These are phyloP conservation scores for Escovopsis sp. DNA, from an alignment of 2,329 filamentous ascomycete species.

Conservation along the genomic window DNA sequence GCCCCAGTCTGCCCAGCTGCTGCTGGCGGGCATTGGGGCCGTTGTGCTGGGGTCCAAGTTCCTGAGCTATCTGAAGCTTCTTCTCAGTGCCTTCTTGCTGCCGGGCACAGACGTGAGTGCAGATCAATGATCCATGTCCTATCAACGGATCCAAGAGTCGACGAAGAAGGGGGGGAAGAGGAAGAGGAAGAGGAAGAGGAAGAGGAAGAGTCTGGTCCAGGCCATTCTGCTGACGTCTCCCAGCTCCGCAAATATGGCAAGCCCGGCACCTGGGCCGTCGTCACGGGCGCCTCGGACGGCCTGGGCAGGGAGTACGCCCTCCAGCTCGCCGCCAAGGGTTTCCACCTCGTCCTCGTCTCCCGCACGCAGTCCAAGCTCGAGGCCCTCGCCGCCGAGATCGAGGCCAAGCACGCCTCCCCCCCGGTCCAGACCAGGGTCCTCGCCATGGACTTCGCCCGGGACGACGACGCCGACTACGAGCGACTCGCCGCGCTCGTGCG, in stretches of 20 bases:
- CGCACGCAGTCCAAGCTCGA: conserved; percentile 89
- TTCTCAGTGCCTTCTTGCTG: conserved; percentile 55
- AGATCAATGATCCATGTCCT: background rate
- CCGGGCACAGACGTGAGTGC: conserved; percentile 42
- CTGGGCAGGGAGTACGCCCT: conserved; percentile 91
- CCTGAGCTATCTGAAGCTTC: conserved; percentile 42
- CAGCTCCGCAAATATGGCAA: conserved; percentile 76
- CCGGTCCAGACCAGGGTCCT: conserved; percentile 58
- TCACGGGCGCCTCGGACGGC: conserved; percentile 92
- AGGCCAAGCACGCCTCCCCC: conserved; percentile 46
- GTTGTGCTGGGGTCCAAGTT: conserved; percentile 41
- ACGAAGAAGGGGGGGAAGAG: too few species aligned
- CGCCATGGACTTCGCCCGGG: conserved; percentile 81
- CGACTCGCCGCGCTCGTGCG: conserved; percentile 52
- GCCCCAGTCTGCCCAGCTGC: conserved; percentile 30
- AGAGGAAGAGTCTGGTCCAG: too few species aligned
- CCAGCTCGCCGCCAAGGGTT: conserved; percentile 80
- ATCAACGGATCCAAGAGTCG: background rate
- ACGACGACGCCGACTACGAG: conserved; percentile 67
- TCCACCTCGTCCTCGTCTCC: conserved; percentile 88
- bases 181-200: too few species aligned
- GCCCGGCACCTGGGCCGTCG: conserved; percentile 82
- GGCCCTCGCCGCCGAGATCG: conserved; percentile 59
- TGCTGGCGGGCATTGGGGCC: conserved; percentile 40
- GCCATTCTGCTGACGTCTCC: too few species aligned